These are phyloP conservation scores for Bolboschoenoplectus hybrid DNA, from an alignment of 202 grass and related monocot species.

Conservation along the genomic window DNA sequence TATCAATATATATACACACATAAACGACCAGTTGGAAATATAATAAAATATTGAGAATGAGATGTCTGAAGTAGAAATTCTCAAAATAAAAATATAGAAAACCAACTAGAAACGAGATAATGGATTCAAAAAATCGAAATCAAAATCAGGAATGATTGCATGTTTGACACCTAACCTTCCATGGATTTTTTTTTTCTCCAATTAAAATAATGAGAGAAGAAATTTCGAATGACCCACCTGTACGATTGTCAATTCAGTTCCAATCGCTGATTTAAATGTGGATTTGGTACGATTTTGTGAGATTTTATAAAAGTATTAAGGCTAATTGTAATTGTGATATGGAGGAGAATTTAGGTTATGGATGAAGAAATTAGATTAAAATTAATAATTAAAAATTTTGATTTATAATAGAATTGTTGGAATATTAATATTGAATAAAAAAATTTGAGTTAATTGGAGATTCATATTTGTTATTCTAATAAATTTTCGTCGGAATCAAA, in stretches of 20 bases:
- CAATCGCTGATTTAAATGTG: background rate
- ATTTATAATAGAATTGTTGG: too few species aligned
- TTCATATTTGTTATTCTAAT: too few species aligned
- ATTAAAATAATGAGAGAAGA: background rate
- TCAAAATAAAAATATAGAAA: background rate
- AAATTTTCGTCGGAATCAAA: too few species aligned
- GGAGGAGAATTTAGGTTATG: too few species aligned
- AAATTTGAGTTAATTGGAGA: too few species aligned
- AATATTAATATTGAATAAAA: too few species aligned
- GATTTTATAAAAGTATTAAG: background rate
- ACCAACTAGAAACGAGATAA: background rate
- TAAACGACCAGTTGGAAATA: too few species aligned
- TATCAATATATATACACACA: too few species aligned
- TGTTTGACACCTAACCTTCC: background rate
- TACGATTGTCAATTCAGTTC: background rate
- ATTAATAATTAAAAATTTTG: too few species aligned
- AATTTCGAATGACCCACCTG: background rate
- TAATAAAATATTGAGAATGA: too few species aligned
- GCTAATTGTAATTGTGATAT: background rate
- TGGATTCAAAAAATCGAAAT: slow-evolving; percentile 1
- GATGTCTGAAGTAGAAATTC: background rate
- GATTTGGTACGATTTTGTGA: background rate
- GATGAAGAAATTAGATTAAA: too few species aligned
- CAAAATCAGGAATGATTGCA: background rate
- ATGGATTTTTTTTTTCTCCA: background rate